Evolutionary conservation across 306 rosid species (phyloP).

Genomic region (Prinsepia uniflora): DNA sequence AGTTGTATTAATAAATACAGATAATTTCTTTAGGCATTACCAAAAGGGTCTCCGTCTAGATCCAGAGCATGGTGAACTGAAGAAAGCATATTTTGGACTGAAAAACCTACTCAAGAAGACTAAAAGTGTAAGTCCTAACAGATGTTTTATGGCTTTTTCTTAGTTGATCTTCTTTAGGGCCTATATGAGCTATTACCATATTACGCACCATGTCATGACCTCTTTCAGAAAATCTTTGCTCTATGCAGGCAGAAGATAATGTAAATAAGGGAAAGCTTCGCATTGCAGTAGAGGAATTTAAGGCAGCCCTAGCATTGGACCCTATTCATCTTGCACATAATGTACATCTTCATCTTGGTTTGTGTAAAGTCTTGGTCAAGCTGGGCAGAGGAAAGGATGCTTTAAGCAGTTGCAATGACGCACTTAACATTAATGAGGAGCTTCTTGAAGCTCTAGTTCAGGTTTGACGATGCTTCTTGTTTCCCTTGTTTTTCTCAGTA

Average conservation of each 20-base stretch:
- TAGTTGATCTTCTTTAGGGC: conserved; percentile 16
- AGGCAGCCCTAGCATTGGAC: conserved; percentile 75
- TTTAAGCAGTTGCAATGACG: conserved; percentile 74
- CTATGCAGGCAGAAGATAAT: conserved; percentile 87
- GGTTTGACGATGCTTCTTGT: conserved; percentile 41
- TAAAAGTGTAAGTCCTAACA: conserved; percentile 58
- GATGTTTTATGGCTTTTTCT: background rate
- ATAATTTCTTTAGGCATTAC: conserved; percentile 64
- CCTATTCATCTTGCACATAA: conserved; percentile 83
- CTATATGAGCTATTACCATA: conserved; percentile 12
- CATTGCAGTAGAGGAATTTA: conserved; percentile 80
- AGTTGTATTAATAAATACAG: background rate
- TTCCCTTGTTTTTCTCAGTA: background rate
- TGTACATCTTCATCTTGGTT: conserved; percentile 86
- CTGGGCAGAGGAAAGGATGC: conserved; percentile 99
- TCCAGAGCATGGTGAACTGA: conserved; percentile 88
- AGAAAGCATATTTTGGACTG: conserved; percentile 92
- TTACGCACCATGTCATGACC: conserved; percentile 9
- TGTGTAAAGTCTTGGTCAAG: conserved; percentile 84
- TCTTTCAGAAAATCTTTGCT: conserved; percentile 18
- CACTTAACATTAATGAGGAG: conserved; percentile 66
- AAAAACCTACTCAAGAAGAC: conserved; percentile 90
- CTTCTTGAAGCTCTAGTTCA: conserved; percentile 90
- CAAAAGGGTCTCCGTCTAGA: conserved; percentile 98
- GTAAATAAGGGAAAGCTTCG: conserved; percentile 84